Conservation (phyloP, 305 asterid species). For the Petunia hybrid region DNA sequence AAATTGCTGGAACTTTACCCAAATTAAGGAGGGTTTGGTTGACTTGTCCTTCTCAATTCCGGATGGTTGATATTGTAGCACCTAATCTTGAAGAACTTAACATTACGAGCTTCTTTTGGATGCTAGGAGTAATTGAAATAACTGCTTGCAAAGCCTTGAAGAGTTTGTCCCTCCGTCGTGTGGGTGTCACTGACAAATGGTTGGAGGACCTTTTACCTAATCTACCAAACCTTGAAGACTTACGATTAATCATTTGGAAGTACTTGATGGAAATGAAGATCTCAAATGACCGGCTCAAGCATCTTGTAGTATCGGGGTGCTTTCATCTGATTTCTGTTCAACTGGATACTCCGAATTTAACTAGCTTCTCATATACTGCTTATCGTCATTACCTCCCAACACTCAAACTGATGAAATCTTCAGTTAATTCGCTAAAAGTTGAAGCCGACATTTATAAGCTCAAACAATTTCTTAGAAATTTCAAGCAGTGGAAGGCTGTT, state of each 20-base stretch:
- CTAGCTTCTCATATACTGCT: neutral
- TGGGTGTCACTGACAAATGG: neutral
- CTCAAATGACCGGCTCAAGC: neutral
- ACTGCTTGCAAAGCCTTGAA: constrained; percentile 21
- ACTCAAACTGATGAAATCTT: neutral
- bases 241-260: neutral
- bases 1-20: neutral
- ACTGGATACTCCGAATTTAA: constrained; percentile 5
- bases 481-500: constrained; percentile 16
- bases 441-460: neutral
- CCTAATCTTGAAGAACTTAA: neutral
- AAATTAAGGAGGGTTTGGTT: too few species aligned
- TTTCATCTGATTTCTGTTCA: neutral
- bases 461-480: neutral
- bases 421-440: neutral
- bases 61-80: too few species aligned
- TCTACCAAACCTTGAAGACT: constrained; percentile 18
- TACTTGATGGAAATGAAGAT: neutral
- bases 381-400: neutral
- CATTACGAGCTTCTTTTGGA: neutral
- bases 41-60: too few species aligned
- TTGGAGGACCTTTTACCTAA: neutral
- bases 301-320: neutral
- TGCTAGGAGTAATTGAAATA: neutral
- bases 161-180: neutral